Percentiles rank a stretch among this genome's conserved stretches.
Conservation (phyloP, 2,329 filamentous ascomycete species). For the Xylaria polymorpha region DNA sequence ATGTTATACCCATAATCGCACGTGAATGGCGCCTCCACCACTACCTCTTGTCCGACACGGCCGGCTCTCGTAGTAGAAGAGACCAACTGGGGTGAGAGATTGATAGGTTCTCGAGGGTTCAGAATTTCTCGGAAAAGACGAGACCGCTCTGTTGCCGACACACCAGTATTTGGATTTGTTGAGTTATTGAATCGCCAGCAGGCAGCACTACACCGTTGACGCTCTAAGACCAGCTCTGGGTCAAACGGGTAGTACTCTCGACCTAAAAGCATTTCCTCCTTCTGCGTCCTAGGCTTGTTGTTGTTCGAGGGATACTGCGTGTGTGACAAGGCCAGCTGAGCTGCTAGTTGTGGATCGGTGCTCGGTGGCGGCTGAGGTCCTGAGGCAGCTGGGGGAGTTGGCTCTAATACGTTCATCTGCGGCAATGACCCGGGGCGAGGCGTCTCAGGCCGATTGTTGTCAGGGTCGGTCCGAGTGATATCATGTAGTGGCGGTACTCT, state of each 20-base stretch:
- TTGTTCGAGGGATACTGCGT: constrained; percentile 59
- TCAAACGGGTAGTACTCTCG: constrained; percentile 84
- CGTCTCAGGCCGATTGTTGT: constrained; percentile 56
- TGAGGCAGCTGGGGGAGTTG: constrained; percentile 62
- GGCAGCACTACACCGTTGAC: constrained; percentile 84
- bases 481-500: constrained; percentile 72
- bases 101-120: constrained; percentile 68
- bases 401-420: constrained; percentile 67
- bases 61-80: constrained; percentile 66
- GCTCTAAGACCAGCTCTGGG: constrained; percentile 80
- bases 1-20: constrained; percentile 98
- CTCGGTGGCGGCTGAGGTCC: constrained; percentile 50
- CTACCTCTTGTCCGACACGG: constrained; percentile 77
- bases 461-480: constrained; percentile 62
- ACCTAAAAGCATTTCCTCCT: constrained; percentile 88
- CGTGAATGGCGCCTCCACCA: constrained; percentile 87
- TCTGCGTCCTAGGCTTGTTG: constrained; percentile 70
- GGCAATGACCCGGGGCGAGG: constrained; percentile 65
- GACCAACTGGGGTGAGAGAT: constrained; percentile 66
- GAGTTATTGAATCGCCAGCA: constrained; percentile 90
- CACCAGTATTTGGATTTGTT: constrained; percentile 77
- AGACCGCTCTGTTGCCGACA: constrained; percentile 74
- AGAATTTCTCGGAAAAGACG: constrained; percentile 79
- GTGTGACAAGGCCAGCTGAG: constrained; percentile 69
- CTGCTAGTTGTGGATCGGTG: constrained; percentile 65